Conservation (phyloP, 495 filamentous ascomycete genomes). For the Sordaria brevicollis region DNA sequence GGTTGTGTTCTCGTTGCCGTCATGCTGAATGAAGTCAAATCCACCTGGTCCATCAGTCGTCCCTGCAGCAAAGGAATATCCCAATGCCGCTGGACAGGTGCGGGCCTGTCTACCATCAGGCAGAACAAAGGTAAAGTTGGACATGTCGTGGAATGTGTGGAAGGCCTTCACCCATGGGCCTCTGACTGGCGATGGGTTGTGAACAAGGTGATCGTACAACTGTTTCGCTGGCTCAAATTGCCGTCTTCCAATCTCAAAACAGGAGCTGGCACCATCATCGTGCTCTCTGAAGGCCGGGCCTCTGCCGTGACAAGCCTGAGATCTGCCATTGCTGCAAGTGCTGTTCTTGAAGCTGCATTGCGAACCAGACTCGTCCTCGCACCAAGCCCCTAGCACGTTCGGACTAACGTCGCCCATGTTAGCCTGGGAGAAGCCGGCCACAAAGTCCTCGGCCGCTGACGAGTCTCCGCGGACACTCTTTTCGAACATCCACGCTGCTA, state of each 20-base stretch:
- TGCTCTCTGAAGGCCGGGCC: constrained; percentile 68
- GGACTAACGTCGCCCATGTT: constrained; percentile 91
- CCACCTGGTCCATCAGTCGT: constrained; percentile 88
- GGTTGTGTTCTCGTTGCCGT: constrained; percentile 57
- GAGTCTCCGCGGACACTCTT: constrained; percentile 45
- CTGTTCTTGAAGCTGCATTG: constrained; percentile 66
- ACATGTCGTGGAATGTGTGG: constrained; percentile 68
- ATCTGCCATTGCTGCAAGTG: constrained; percentile 62
- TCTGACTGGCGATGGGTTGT: constrained; percentile 37
- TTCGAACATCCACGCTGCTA: constrained; percentile 81
- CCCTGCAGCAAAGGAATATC: constrained; percentile 89
- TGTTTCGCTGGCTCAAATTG: constrained; percentile 60
- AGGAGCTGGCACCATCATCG: constrained; percentile 66
- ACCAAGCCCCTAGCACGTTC: constrained; percentile 77
- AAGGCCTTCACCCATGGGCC: constrained; percentile 59
- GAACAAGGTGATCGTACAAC: constrained; percentile 48
- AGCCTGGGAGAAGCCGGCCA: constrained; percentile 90
- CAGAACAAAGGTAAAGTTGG: constrained; percentile 60
- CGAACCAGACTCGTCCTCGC: constrained; percentile 64
- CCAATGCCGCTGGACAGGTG: constrained; percentile 87
- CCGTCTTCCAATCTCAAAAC: constrained; percentile 65
- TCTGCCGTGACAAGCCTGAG: constrained; percentile 70
- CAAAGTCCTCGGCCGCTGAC: constrained; percentile 56
- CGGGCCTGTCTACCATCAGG: constrained; percentile 60
- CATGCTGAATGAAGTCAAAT: constrained; percentile 91